Base-by-base conservation (phyloP, 441 rosid genomes). In the Gossypium schwendimanii region DNA sequence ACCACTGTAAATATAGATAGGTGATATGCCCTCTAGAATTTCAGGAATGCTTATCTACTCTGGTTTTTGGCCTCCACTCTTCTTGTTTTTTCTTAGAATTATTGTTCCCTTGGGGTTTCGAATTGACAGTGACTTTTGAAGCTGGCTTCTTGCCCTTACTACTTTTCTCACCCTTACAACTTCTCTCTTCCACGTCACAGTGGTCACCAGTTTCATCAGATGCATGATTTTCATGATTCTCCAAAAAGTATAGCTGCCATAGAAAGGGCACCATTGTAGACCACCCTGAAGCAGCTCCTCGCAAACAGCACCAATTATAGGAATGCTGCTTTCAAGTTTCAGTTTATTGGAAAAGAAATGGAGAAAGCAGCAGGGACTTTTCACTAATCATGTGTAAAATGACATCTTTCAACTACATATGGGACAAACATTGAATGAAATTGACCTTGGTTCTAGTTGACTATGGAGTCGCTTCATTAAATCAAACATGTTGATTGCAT, bases 361-460 rank as follows among this genome's bases (percentile, higher is more conserved):
- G 53, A 5, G 17, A 39, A 31, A 7, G 8, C 1, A 50, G 12
- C 17, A 10, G 10, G 41, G 26, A 45, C 14, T 57, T 3, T 49
- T 52, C 23, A 20, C 3, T n/a, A 17, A 24, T n/a, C 8, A 15
- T 59, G 15, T 3, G 15, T 54, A 61, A 50, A 49, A n/a, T 41
- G 64, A 14, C 14, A 47, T 31, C 20, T 44, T 33, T 36, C 49
- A 62, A 62, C 24, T 33, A 3, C 5, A 3, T 20, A 60, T 4
- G 18, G 41, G 11, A 60, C 8, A 44, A 54, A 4, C 44, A 33
- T 53, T 41, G 45, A 7, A 69, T 28, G 36, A 65, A 55, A 74
- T 82, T 60, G 49, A 78, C 84, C 84, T 74, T 26, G 15, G 49
- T 45, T 59, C 69, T 6, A 80, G 61, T 59, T 59, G 77, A 18